Evolutionary conservation across 306 rosid species (phyloP).

Genomic region (Ceratonia siliqua): DNA sequence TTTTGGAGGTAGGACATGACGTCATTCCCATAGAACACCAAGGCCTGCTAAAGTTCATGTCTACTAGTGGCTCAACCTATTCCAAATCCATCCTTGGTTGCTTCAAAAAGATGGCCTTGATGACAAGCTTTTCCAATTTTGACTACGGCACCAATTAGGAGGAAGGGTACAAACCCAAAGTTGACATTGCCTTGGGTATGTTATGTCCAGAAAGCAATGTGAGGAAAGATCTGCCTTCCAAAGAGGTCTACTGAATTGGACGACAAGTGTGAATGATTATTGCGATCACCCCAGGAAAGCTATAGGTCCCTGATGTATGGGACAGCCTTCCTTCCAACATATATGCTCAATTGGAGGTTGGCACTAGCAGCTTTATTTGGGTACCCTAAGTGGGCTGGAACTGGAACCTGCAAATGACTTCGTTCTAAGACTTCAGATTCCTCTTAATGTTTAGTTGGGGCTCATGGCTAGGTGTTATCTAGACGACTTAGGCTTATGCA

Average conservation of each 20-base stretch:
- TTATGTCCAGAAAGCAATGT: neutral
- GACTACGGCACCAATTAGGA: neutral
- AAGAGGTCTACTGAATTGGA: neutral
- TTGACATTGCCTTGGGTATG: too few relatives aligned
- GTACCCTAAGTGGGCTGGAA: neutral
- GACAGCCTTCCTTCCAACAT: neutral
- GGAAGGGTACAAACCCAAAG: neutral
- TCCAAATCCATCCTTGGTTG: neutral
- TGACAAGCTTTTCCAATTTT: neutral
- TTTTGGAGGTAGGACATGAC: neutral
- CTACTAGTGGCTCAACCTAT: neutral
- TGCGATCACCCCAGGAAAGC: neutral
- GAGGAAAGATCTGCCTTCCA: neutral
- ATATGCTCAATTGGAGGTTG: neutral
- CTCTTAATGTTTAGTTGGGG: neutral
- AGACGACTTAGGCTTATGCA: neutral
- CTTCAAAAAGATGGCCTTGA: neutral
- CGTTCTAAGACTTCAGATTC: neutral
- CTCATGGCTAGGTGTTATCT: neutral
- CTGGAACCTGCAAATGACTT: neutral
- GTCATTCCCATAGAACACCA: neutral
- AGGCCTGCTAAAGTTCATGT: neutral
- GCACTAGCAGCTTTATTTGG: neutral
- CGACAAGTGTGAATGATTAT: neutral
- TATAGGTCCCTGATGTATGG: neutral